Conservation (phyloP, 169 alveolate species). For the Plasmodium reichenowi region DNA sequence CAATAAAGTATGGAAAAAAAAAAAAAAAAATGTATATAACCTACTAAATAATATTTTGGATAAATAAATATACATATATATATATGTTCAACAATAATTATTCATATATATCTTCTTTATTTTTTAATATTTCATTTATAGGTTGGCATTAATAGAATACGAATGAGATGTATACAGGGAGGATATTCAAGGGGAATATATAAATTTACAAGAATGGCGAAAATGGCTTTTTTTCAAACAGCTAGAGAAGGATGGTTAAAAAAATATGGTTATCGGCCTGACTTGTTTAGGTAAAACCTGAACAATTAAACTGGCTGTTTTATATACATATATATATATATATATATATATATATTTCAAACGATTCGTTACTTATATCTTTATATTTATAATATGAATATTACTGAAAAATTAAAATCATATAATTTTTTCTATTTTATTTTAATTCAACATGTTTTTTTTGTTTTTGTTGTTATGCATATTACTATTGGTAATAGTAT, state of each 20-base stretch:
- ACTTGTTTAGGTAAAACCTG: constrained; percentile 80
- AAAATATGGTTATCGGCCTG: constrained; percentile 88
- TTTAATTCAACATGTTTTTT: background rate
- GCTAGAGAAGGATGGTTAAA: constrained; percentile 91
- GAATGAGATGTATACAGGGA: constrained; percentile 88
- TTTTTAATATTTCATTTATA: constrained; percentile 20
- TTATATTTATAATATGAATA: background rate
- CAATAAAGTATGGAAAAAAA: constrained; percentile 78
- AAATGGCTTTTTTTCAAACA: constrained; percentile 88
- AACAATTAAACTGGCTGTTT: background rate
- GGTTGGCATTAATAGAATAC: constrained; percentile 85
- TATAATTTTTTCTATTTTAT: background rate
- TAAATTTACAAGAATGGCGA: constrained; percentile 88
- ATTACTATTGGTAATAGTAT: background rate
- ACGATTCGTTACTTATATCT: background rate
- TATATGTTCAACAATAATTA: background rate
- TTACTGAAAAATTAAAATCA: background rate
- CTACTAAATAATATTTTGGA: background rate
- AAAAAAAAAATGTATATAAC: no score
- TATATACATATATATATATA: background rate
- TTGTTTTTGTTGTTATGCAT: background rate
- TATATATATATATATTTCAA: background rate
- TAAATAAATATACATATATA: background rate
- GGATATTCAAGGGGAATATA: constrained; percentile 89
- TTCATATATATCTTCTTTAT: constrained; percentile 1